Base-by-base conservation (phyloP, 352 stramenopile species). In the Phytopythium ostracodes region DNA sequence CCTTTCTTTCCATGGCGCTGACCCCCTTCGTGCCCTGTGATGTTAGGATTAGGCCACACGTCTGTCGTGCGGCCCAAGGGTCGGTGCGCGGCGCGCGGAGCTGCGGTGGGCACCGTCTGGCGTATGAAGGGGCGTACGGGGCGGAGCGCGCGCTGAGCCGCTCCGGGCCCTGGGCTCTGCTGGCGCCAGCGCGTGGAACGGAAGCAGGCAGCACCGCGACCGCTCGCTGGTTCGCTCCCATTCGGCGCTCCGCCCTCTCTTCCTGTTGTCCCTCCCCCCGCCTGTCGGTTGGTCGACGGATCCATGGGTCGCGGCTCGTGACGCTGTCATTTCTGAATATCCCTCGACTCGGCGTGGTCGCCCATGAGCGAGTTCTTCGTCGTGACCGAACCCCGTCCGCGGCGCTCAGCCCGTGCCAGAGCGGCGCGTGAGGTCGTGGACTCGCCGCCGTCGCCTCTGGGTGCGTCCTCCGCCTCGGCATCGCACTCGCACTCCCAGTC, bases 351-450 rank as follows among this genome's bases (percentile, higher is more conserved):
- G 18, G 29, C 29, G 29, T 33, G n/a, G 22, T 20, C 22, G 1
- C 24, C n/a, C 25, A 59, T 59, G 53, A 59, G 35, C 35, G 53
- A 59, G 53, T 49, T 59, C 53, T 49, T 49, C 53, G 53, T 59
- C 35, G 53, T 49, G 53, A 59, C 53, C 1, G 53, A 47, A 22
- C 53, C 38, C 9, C 33, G 38, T 3, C 35, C 35, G 53, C 35
- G 35, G 35, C 31, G 53, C 4, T 49, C 35, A 15, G 53, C 35
- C 0, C 47, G 24, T 15, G 3, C 24, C 47, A n/a, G 25, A 9
- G 47, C 15, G 24, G 47, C 25, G 5, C 6, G 15, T 0, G 47
- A 36, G 17, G 25, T 27, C 18, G 11, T 33, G 22, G 10, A 10
- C 14, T 4, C 46, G 7, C 46, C 46, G 47, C 12, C 17, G 25